These are phyloP conservation scores for Oidium heveae DNA, from an alignment of 2,329 filamentous ascomycete species.

Conservation along the genomic window DNA sequence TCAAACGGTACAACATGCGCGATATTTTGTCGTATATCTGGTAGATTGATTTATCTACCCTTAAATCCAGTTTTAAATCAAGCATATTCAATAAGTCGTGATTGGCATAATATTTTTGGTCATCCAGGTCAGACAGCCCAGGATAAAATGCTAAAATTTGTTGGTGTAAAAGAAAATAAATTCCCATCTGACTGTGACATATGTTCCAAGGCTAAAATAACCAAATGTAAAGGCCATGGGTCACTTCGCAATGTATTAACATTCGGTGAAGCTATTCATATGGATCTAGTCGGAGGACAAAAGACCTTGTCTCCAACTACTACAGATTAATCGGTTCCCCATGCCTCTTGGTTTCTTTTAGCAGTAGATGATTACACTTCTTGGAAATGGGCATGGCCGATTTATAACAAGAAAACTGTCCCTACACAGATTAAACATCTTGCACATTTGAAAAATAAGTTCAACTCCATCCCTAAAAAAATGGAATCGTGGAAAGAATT, in stretches of 20 bases:
- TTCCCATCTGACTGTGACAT: neutral
- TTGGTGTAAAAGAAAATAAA: neutral
- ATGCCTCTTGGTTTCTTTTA: too few species aligned
- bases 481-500: too few species aligned
- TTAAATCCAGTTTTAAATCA: neutral
- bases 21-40: neutral
- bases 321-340: too few species aligned
- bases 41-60: neutral
- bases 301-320: too few species aligned
- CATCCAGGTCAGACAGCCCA: constrained; percentile 1
- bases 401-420: too few species aligned
- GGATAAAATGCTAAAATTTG: neutral
- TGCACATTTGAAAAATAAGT: too few species aligned
- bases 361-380: too few species aligned
- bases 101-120: neutral
- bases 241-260: neutral
- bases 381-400: too few species aligned
- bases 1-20: neutral
- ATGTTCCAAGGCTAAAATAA: neutral
- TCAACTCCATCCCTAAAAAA: too few species aligned
- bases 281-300: neutral
- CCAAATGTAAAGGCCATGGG: neutral
- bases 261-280: neutral
- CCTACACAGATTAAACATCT: too few species aligned
- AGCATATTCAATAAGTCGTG: neutral